These are phyloP conservation scores for Pseudogymnoascus pannorum DNA, from an alignment of 2,329 filamentous ascomycete species.

Conservation along the genomic window DNA sequence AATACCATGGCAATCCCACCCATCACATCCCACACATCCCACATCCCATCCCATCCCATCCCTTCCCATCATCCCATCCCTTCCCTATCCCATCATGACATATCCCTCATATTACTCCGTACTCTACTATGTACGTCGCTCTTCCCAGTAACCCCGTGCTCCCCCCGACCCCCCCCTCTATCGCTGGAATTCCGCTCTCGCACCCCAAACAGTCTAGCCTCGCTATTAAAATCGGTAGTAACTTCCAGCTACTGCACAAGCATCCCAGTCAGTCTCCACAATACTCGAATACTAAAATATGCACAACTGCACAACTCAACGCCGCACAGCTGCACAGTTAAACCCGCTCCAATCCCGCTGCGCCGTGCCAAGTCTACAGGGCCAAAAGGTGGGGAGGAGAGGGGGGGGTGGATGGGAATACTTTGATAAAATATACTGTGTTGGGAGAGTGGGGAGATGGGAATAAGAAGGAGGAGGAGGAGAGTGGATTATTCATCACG, in stretches of 20 bases:
- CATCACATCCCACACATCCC: too few relatives aligned
- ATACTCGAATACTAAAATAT: too few relatives aligned
- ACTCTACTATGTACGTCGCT: too few relatives aligned
- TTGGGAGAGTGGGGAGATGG: too few relatives aligned
- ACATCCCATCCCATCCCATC: background rate
- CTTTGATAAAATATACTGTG: background rate
- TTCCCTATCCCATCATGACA: background rate
- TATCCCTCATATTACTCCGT: too few relatives aligned
- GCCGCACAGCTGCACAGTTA: background rate
- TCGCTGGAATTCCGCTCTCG: background rate
- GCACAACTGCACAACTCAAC: too few relatives aligned
- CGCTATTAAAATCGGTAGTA: too few relatives aligned
- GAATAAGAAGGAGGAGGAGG: too few relatives aligned
- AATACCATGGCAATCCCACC: background rate
- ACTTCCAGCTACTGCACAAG: too few relatives aligned
- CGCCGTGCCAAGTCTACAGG: background rate
- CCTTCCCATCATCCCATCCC: background rate
- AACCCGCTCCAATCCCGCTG: background rate
- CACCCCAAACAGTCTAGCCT: background rate
- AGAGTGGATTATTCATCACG: background rate
- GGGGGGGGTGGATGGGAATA: too few relatives aligned
- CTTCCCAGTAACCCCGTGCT: background rate
- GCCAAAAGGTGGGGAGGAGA: background rate
- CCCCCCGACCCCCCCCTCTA: background rate
- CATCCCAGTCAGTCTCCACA: too few relatives aligned